Percentiles rank a stretch among this genome's conserved stretches.
phyloP scores from a whole-genome alignment of 495 filamentous ascomycete genomes.

The Chaetomium tenue region DNA sequence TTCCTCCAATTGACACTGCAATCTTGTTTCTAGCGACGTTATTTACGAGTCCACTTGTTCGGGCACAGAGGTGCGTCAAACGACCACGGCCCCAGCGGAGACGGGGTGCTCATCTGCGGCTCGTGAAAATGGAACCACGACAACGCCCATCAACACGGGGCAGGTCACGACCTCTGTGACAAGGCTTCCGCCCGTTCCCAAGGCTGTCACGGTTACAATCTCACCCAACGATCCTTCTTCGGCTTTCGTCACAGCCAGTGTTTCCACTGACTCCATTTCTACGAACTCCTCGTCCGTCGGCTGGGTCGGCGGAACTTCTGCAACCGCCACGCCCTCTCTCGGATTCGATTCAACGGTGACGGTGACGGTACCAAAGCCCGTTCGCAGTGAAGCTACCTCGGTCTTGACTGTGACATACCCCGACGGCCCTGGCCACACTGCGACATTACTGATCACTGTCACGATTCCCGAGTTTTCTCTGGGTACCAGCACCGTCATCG shows the following conservation, averaged over 20 bases:
- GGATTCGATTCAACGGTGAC: slow-evolving; percentile 14
- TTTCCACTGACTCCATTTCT: neutral
- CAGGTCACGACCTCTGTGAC: slow-evolving; percentile 30
- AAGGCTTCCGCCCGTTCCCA: slow-evolving; percentile 18
- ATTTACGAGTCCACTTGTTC: slow-evolving; percentile 28
- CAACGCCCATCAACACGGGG: slow-evolving; percentile 5
- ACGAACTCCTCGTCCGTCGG: neutral
- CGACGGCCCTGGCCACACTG: slow-evolving; percentile 25
- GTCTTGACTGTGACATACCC: slow-evolving; percentile 31
- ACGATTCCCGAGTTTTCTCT: slow-evolving; percentile 25
- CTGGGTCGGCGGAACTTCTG: neutral
- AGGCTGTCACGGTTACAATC: slow-evolving; percentile 34
- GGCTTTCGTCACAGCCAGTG: too few relatives aligned
- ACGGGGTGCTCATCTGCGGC: slow-evolving; percentile 27
- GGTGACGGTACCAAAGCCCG: slow-evolving; percentile 15
- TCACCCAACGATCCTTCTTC: too few relatives aligned
- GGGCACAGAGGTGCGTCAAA: slow-evolving; percentile 11
- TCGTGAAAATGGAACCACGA: neutral
- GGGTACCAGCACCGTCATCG: slow-evolving; percentile 19
- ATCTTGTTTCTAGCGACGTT: slow-evolving; percentile 6
- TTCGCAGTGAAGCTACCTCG: slow-evolving; percentile 14
- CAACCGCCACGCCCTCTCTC: slow-evolving; percentile 26
- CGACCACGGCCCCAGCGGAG: neutral
- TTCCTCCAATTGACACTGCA: neutral
- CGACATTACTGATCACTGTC: slow-evolving; percentile 29